Percentiles rank a stretch among this genome's conserved stretches.
Conservation (phyloP, 345 rosid genomes). For the Eucalyptus cladocalyx region DNA sequence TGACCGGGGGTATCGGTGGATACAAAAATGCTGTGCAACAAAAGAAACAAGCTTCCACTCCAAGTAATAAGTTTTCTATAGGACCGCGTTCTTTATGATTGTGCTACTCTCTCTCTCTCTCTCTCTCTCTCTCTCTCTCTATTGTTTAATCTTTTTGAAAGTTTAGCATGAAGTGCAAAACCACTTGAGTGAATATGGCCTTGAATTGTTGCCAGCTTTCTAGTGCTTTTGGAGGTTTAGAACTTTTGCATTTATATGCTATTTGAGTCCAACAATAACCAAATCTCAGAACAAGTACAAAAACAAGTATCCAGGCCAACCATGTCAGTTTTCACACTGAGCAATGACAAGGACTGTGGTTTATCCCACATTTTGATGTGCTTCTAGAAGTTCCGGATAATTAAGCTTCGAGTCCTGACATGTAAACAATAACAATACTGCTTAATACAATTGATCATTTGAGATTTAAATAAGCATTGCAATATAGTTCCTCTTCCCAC, state of each 20-base stretch:
- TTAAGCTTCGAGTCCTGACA: background rate
- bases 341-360: too few species aligned
- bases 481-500: background rate
- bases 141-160: too few species aligned
- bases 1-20: background rate
- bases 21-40: background rate
- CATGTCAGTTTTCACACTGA: too few species aligned
- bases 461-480: background rate
- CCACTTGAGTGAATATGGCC: background rate
- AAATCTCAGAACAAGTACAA: too few species aligned
- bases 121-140: too few species aligned
- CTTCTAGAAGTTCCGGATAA: too few species aligned
- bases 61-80: background rate
- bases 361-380: too few species aligned
- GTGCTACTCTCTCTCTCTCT: background rate
- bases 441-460: background rate
- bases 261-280: too few species aligned
- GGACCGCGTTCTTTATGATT: background rate
- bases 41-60: background rate
- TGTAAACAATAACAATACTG: background rate
- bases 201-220: background rate
- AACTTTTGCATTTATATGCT: too few species aligned
- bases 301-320: too few species aligned
- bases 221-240: background rate
- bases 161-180: background rate